Percentiles rank a stretch among this genome's conserved stretches.
These are phyloP conservation scores for Claviceps sp. DNA, from an alignment of 2,329 filamentous ascomycete genomes.

Conservation along the genomic window DNA sequence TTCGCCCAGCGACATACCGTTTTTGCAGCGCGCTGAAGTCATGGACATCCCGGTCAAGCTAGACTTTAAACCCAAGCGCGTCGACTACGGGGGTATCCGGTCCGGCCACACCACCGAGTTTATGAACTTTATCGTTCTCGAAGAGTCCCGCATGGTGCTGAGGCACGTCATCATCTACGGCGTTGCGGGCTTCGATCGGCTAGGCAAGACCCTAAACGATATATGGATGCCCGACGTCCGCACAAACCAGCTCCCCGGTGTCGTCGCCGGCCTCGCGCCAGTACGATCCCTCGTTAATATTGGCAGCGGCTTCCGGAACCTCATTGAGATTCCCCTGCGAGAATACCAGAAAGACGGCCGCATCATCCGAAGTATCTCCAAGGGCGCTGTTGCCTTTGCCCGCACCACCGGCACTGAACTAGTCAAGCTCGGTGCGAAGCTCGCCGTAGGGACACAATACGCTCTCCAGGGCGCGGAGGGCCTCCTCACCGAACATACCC, in stretches of 20 bases:
- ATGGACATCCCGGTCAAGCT: conserved; percentile 69
- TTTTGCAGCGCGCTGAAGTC: conserved; percentile 81
- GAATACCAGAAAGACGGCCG: conserved; percentile 93
- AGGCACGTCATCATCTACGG: conserved; percentile 89
- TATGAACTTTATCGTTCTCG: conserved; percentile 95
- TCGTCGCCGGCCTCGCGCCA: conserved; percentile 78
- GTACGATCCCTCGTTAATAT: conserved; percentile 88
- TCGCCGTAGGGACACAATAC: conserved; percentile 91
- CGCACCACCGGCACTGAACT: conserved; percentile 88
- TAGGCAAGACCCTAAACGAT: conserved; percentile 83
- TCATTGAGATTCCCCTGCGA: conserved; percentile 77
- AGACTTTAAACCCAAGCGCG: conserved; percentile 97
- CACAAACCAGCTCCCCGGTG: conserved; percentile 73
- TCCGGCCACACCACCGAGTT: conserved; percentile 94
- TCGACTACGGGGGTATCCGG: conserved; percentile 84
- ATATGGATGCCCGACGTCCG: conserved; percentile 95
- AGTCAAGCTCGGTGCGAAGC: conserved; percentile 86
- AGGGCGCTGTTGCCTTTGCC: conserved; percentile 79
- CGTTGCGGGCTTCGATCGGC: conserved; percentile 74
- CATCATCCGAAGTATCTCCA: conserved; percentile 80
- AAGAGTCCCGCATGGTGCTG: conserved; percentile 74
- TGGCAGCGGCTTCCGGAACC: conserved; percentile 70
- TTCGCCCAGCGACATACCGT: conserved; percentile 61
- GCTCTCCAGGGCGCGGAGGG: conserved; percentile 80
- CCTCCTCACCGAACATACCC: conserved; percentile 42